Evolutionary conservation across 345 rosid genomes (phyloP), one percentile per base, ranked within the genome.

Genomic region (Citropsis articulata): DNA sequence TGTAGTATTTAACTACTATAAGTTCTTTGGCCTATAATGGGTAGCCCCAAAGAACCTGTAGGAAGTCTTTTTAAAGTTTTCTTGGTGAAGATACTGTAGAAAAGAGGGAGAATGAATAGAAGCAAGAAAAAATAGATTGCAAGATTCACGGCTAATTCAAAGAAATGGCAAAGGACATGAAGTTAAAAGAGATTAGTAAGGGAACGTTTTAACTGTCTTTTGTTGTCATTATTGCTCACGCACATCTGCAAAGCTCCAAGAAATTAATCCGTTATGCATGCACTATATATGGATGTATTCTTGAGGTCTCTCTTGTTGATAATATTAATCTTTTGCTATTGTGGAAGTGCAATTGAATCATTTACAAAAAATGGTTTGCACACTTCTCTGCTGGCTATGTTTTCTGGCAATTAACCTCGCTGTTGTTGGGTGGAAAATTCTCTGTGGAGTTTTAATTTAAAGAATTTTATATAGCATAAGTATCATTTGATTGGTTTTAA

Each of bases 1-100:
- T 8, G 84, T 82, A 1, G 82, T 82, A 78, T 88, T 38, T 8
- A 9, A 36, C 40, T 36, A 36, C 9, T 36, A 6, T 36, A 0
- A 84, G 71, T 7, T 76, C 85, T 82, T 64, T 82, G 82, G 71
- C 88, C 85, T 36, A 85, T 75, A 3, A 85, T 13, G 57, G 86
- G 88, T 0, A 85, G 2, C 4, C 88, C 86, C 31, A 84, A 24
- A 21, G 84, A 82, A 48, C 86, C 88, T 9, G 85, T 87, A 28
- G 87, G 87, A 28, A 85, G 70, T 6, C 24, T 81, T 75, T 66
- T 79, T 13, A 82, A 61, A 2, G 35, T 21, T 21, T 57, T 48
- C 38, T 66, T 77, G 22, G 45, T 67, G 6, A 70, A 27, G 57
- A 81, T 53, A 21, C 79, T 42, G 78, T 60, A 64, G 50, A 78